phyloP scores from a whole-genome alignment of 768 basidiomycete species.

The Daedaleopsis sinensis region DNA sequence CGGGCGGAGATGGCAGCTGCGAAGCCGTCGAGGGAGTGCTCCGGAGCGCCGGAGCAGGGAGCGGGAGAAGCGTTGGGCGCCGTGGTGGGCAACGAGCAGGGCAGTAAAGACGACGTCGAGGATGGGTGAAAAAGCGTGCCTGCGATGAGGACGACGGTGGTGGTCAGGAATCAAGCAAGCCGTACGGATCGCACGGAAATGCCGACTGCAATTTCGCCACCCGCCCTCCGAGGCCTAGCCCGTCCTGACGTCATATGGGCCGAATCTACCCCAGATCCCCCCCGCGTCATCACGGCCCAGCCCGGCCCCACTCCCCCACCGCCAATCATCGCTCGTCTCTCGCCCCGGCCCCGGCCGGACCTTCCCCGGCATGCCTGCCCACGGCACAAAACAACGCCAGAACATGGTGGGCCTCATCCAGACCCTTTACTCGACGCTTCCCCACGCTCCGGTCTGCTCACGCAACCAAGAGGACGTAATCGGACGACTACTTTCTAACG shows the following conservation, averaged over 20 bases:
- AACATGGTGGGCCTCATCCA: neutral
- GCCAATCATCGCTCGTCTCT: conserved; percentile 5
- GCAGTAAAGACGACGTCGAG: neutral
- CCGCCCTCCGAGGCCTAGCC: conserved; percentile 11
- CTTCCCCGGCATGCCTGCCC: neutral
- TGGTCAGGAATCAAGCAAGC: conserved; percentile 19
- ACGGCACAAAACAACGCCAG: neutral
- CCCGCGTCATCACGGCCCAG: neutral
- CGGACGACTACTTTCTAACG: too few species aligned
- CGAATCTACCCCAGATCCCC: conserved; percentile 1
- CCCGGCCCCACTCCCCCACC: conserved; percentile 9
- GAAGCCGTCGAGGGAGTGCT: conserved; percentile 41
- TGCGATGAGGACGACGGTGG: conserved; percentile 15
- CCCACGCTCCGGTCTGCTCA: too few species aligned
- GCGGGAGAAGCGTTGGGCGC: conserved; percentile 3
- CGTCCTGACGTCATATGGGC: conserved; percentile 18
- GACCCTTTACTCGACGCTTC: neutral
- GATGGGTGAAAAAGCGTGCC: conserved; percentile 5
- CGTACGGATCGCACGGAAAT: conserved; percentile 7
- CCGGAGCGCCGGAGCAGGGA: conserved; percentile 9
- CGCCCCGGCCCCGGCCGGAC: neutral
- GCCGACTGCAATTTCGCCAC: conserved; percentile 1
- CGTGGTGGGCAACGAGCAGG: conserved; percentile 15
- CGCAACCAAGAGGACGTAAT: too few species aligned
- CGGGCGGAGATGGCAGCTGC: conserved; percentile 56